Evolutionary conservation across 2,329 filamentous ascomycete genomes (phyloP).

Genomic region (Mariannaea elegans): DNA sequence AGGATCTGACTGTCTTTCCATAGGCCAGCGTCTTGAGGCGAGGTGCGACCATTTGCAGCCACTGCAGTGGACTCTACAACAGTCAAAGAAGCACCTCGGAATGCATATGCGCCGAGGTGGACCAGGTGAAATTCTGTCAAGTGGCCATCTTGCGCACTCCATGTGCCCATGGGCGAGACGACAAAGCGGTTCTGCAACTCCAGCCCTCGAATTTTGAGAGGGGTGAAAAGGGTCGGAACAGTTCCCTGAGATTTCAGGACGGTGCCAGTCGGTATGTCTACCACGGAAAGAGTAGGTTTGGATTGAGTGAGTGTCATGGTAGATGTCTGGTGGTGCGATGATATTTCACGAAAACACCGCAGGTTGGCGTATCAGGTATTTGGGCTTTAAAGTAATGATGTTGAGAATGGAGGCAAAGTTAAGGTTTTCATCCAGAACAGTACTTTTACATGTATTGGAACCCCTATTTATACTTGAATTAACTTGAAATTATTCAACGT

Average conservation of each 20-base stretch:
- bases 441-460: no score
- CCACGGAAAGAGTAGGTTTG: not conserved
- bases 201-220: slow-evolving; percentile 61
- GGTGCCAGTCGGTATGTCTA: not conserved
- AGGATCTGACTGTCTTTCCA: slow-evolving; percentile 86
- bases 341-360: no score
- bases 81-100: slow-evolving; percentile 77
- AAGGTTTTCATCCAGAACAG: no score
- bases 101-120: slow-evolving; percentile 79
- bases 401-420: no score
- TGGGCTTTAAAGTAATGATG: no score
- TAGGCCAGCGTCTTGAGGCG: slow-evolving; percentile 78
- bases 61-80: slow-evolving; percentile 83
- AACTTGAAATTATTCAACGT: no score
- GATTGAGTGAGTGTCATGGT: not conserved
- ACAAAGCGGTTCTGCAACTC: slow-evolving; percentile 63
- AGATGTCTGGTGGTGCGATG: no score
- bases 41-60: slow-evolving; percentile 79
- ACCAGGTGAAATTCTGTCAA: slow-evolving; percentile 82
- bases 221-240: slow-evolving; percentile 62
- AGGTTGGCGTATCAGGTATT: no score
- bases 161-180: slow-evolving; percentile 68
- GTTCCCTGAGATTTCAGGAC: not conserved
- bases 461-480: no score
- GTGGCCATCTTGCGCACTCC: slow-evolving; percentile 68